Base-by-base conservation (phyloP, 345 rosid species). In the Durio zibethinus region DNA sequence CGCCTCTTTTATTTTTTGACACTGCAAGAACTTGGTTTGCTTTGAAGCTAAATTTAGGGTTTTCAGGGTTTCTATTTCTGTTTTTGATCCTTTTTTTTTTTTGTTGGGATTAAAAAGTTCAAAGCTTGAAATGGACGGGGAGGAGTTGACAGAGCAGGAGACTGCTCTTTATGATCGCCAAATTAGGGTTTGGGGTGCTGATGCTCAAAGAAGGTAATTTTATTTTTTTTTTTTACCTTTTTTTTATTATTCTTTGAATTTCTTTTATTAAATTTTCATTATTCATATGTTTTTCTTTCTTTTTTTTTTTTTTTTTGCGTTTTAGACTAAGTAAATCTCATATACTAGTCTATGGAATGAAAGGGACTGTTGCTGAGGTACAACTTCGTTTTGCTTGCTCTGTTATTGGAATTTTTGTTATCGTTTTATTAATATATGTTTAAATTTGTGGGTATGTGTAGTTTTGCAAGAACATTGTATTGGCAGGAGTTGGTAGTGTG, bases 171-270 rank as follows among this genome's bases (percentile, higher is more conserved):
- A 93, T 78, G 98, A 93, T 80, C 93, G 99, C 35, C 98, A 92
- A 77, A 93, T 96, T 88, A 90, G 98, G 92, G 99, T 96, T 88
- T 96, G 97, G 99, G 99, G 99, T 0, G 98, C 94, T 71, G 90
- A 89, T 87, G 98, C 99, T 79, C 99, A 96, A 75, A 78, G 98
- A 81, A 90, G 98, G 97, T 93, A 75, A 60, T 12, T 73, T 74
- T 29, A 16, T 27, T 54, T 69, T 54, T 4, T 43, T 50, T 48
- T 25, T 25, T 5, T 0, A 12, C 3, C 3, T 18, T 56, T 12
- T 29, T 16, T 67, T 56, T 2, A 62, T 25, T 45, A 33, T n/a
- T 47, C 27, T 48, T 36, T 23, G 35, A 67, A 16, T 10, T 63
- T 56, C 27, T 4, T 40, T 85, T 63, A 25, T 61, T 63, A 27